Conservation (phyloP, 768 basidiomycete genomes). For the Rhodotorula taiwanensis region DNA sequence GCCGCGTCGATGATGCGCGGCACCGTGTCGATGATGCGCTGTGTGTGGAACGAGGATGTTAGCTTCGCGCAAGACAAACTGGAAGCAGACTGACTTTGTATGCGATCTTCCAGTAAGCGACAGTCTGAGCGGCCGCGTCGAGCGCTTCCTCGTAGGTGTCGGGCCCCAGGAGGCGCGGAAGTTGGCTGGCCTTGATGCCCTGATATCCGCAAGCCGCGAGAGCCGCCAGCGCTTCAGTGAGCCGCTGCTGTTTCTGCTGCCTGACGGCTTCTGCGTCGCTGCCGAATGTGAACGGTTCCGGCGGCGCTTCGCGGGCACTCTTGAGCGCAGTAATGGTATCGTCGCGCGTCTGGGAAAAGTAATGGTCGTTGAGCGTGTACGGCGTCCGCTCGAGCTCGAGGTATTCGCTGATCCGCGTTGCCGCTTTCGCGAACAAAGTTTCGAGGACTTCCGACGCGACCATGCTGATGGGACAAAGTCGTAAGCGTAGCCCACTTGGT, state of each 20-base stretch:
- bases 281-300: too few species aligned
- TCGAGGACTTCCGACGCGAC: conserved; percentile 34
- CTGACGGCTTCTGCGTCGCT: not conserved
- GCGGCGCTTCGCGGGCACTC: not conserved
- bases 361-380: conserved; percentile 51
- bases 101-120: conserved; percentile 54
- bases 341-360: conserved; percentile 44
- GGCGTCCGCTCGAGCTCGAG: conserved; percentile 48
- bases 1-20: conserved; percentile 53
- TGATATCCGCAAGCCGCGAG: not conserved
- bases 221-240: not conserved
- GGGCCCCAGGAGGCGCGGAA: conserved; percentile 44
- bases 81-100: conserved; percentile 48
- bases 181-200: conserved; percentile 34
- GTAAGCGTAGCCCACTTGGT: not conserved
- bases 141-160: conserved; percentile 51
- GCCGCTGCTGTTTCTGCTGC: not conserved
- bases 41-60: not conserved
- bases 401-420: conserved; percentile 42
- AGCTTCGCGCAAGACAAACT: not conserved
- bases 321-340: conserved; percentile 39
- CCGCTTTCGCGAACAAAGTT: not conserved
- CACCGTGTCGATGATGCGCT: conserved; percentile 57
- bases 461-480: too few species aligned
- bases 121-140: conserved; percentile 53